These are phyloP conservation scores for Citropsis articulata DNA, from an alignment of 345 rosid genomes.

Conservation along the genomic window DNA sequence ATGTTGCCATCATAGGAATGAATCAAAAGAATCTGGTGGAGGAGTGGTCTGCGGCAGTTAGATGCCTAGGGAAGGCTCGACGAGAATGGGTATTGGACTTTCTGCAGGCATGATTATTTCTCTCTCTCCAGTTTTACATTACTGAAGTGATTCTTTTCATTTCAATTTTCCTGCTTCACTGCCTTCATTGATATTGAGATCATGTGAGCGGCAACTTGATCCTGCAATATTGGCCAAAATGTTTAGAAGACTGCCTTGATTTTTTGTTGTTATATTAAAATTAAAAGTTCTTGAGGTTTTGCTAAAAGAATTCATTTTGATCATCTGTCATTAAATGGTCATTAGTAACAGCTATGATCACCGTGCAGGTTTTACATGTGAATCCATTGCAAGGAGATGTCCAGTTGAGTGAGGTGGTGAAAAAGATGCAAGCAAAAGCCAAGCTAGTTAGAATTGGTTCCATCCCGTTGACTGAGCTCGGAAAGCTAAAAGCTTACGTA, in stretches of 20 bases:
- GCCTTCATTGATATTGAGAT: neutral
- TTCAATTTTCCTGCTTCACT: neutral
- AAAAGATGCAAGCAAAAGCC: constrained; percentile 71
- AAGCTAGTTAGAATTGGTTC: constrained; percentile 61
- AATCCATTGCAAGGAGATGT: constrained; percentile 33
- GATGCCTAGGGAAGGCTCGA: constrained; percentile 66
- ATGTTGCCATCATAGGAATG: constrained; percentile 21
- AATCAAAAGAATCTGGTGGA: constrained; percentile 29
- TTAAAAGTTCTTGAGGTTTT: neutral
- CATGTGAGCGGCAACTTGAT: neutral
- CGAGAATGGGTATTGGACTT: constrained; percentile 64
- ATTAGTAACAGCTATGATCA: neutral
- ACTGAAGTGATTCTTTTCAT: neutral
- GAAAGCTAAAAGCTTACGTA: constrained; percentile 54
- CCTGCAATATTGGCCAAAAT: neutral
- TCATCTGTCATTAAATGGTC: constrained; percentile 1
- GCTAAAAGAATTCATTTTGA: neutral
- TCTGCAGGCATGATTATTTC: constrained; percentile 53
- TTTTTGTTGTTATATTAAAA: constrained; percentile 1
- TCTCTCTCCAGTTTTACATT: neutral
- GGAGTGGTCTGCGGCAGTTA: constrained; percentile 70
- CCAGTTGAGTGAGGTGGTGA: constrained; percentile 33
- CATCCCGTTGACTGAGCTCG: constrained; percentile 59
- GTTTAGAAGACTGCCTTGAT: neutral
- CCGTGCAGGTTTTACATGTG: constrained; percentile 47